A percentile compares a stretch with the other conserved stretches of the same genome.
These are phyloP conservation scores for Chenopodium formosanum DNA, from an alignment of 148 eudicot genomes.

Conservation along the genomic window DNA sequence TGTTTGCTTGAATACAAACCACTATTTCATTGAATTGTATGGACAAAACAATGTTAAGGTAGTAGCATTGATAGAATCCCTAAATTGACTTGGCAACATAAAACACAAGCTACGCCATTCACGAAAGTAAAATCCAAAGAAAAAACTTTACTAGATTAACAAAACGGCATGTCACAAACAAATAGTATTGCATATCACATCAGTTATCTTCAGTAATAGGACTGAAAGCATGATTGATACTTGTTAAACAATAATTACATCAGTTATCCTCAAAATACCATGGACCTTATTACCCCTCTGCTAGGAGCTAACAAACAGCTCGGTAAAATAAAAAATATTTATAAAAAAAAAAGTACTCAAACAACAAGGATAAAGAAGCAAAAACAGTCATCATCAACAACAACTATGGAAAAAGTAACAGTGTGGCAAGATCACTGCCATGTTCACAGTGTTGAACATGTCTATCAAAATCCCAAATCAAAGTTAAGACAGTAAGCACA, in stretches of 20 bases:
- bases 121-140: neutral
- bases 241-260: too few species aligned
- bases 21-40: neutral
- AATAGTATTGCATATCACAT: neutral
- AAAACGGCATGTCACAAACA: neutral
- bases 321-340: too few species aligned
- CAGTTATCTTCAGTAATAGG: too few species aligned
- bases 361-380: neutral
- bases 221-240: too few species aligned
- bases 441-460: neutral
- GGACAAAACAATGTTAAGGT: neutral
- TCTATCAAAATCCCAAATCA: conserved; percentile 11
- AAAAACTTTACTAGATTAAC: neutral
- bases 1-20: neutral
- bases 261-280: too few species aligned
- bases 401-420: neutral
- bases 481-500: neutral
- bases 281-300: neutral
- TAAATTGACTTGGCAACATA: neutral
- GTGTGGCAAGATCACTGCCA: neutral
- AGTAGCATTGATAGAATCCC: neutral
- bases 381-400: neutral
- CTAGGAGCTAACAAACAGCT: too few species aligned
- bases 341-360: neutral
- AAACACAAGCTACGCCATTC: neutral